phyloP scores from a whole-genome alignment of 2,329 filamentous ascomycete genomes.

The Diaporthe citriasiana region DNA sequence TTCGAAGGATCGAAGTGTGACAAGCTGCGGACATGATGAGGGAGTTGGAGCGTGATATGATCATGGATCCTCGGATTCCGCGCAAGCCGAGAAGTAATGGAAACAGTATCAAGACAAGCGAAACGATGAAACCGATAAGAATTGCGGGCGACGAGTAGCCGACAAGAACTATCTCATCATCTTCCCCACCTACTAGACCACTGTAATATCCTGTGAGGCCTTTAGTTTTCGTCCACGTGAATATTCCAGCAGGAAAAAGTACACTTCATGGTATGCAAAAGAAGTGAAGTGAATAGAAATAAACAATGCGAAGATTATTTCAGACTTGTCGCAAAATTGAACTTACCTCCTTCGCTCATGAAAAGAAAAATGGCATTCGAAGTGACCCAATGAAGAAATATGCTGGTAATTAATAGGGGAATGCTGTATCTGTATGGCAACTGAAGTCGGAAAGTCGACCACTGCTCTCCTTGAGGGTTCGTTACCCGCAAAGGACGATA shows the following conservation, averaged over 20 bases:
- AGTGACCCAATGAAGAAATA: conserved; percentile 44
- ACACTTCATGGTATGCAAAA: background rate
- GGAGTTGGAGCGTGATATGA: background rate
- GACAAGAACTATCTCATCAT: background rate
- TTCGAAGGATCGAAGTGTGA: background rate
- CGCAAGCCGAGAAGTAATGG: background rate
- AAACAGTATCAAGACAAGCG: background rate
- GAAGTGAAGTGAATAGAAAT: background rate
- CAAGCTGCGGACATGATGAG: conserved; percentile 24
- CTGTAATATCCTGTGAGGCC: background rate
- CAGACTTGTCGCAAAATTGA: background rate
- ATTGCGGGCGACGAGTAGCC: conserved; percentile 11
- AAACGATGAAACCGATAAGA: background rate
- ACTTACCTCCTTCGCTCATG: conserved; percentile 42
- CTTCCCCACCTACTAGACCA: background rate
- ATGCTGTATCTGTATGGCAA: conserved; percentile 47
- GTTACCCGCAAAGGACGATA: conserved; percentile 34
- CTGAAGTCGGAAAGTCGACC: conserved; percentile 46
- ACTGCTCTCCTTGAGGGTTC: conserved; percentile 43
- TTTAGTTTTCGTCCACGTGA: background rate
- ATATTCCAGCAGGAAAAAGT: background rate
- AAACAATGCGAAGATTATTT: too few species aligned
- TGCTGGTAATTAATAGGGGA: conserved; percentile 43
- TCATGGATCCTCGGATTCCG: background rate
- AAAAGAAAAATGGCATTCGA: conserved; percentile 46